Conservation (phyloP, 768 basidiomycete genomes). For the Pleurotus pulmonarius region DNA sequence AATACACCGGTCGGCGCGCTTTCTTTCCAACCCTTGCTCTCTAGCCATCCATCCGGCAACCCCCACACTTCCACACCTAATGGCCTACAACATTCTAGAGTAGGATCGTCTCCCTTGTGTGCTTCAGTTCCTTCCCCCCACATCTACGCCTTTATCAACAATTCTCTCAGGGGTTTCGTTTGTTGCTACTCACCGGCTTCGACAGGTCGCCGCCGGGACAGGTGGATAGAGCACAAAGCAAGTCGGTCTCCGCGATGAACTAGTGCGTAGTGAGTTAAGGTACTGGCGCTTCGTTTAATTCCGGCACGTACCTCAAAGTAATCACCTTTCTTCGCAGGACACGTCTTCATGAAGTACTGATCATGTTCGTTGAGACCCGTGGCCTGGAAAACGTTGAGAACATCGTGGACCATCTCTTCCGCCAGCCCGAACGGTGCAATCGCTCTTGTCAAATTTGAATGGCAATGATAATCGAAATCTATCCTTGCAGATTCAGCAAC, state of each 20-base stretch:
- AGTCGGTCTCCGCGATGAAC: slow-evolving; percentile 16
- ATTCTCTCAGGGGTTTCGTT: neutral
- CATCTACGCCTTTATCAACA: slow-evolving; percentile 1
- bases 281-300: neutral
- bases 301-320: slow-evolving; percentile 11
- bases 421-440: slow-evolving; percentile 17
- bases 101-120: neutral
- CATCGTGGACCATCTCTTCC: slow-evolving; percentile 19
- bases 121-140: slow-evolving; percentile 11
- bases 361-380: slow-evolving; percentile 18
- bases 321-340: slow-evolving; percentile 16
- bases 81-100: slow-evolving; percentile 15
- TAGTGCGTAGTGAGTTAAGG: neutral
- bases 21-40: slow-evolving; percentile 10
- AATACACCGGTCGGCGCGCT: neutral
- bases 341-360: slow-evolving; percentile 20
- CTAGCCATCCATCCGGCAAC: slow-evolving; percentile 10
- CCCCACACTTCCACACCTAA: slow-evolving; percentile 14
- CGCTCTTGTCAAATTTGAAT: slow-evolving; percentile 18
- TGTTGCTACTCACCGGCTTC: slow-evolving; percentile 7
- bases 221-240: slow-evolving; percentile 13
- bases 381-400: slow-evolving; percentile 19
- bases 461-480: slow-evolving; percentile 17
- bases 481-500: slow-evolving; percentile 2
- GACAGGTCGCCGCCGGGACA: slow-evolving; percentile 16